These are phyloP conservation scores for Solanum megistacrolobum DNA, from an alignment of 257 asterid genomes.

Conservation along the genomic window DNA sequence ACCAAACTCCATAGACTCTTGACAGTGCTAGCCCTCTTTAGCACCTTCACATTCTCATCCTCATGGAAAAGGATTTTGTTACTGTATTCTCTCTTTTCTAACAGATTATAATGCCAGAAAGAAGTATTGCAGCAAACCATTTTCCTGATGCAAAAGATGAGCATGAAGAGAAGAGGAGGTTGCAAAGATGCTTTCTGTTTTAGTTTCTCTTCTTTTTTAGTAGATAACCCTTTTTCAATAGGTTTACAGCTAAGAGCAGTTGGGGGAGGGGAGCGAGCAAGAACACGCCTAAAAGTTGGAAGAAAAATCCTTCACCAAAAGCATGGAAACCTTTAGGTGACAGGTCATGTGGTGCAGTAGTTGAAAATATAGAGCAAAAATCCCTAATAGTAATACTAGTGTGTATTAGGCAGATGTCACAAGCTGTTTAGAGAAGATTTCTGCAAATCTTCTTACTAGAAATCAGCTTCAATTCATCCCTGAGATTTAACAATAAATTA, in stretches of 20 bases:
- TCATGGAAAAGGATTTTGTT: background rate
- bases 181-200: background rate
- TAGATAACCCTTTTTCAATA: background rate
- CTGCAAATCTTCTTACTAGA: background rate
- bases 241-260: background rate
- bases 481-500: background rate
- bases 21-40: background rate
- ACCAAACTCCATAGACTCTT: background rate
- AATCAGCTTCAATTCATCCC: background rate
- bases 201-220: background rate
- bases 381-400: background rate
- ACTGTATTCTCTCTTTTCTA: background rate
- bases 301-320: background rate
- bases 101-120: background rate
- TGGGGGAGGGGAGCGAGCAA: background rate
- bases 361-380: too few species aligned
- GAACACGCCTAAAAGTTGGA: background rate
- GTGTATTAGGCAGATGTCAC: background rate
- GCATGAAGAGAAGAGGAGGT: background rate
- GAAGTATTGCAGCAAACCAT: background rate
- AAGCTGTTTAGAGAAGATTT: background rate
- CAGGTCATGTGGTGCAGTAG: background rate
- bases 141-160: background rate
- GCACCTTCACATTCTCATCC: background rate
- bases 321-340: background rate